Conservation (phyloP, 2,329 filamentous ascomycete species). For the Didymella keratinophila region DNA sequence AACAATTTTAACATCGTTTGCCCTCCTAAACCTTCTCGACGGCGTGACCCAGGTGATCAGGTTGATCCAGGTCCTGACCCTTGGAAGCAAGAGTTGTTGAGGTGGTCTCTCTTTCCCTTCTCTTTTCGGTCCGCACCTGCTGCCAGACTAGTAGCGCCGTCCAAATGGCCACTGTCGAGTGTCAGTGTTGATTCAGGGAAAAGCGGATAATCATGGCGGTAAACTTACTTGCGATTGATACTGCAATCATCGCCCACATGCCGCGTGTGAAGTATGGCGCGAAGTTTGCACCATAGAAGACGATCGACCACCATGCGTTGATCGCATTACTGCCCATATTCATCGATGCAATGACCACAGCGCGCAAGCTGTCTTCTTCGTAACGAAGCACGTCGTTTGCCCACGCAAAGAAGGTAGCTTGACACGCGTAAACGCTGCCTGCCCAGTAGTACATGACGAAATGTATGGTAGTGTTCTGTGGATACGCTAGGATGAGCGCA, state of each 20-base stretch:
- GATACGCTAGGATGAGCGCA: slow-evolving; percentile 65
- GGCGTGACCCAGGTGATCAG: slow-evolving; percentile 9
- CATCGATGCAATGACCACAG: slow-evolving; percentile 75
- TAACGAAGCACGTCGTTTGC: slow-evolving; percentile 74
- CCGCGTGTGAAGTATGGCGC: slow-evolving; percentile 72
- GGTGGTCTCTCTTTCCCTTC: slow-evolving; percentile 28
- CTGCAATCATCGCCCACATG: slow-evolving; percentile 78
- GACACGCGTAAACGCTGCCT: slow-evolving; percentile 73
- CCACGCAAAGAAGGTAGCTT: slow-evolving; percentile 79
- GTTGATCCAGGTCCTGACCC: slow-evolving; percentile 19
- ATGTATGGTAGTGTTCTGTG: slow-evolving; percentile 61
- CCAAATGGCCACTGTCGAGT: slow-evolving; percentile 61
- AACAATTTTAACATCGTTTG: not conserved
- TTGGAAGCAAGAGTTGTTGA: slow-evolving; percentile 14
- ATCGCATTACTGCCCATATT: slow-evolving; percentile 73
- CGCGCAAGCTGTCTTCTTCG: slow-evolving; percentile 69
- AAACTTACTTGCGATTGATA: slow-evolving; percentile 59
- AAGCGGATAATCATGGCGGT: not conserved
- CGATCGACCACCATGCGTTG: slow-evolving; percentile 76
- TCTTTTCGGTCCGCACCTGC: slow-evolving; percentile 52
- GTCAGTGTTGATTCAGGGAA: slow-evolving; percentile 7
- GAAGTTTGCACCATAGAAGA: slow-evolving; percentile 73
- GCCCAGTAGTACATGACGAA: slow-evolving; percentile 76
- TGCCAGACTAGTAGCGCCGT: slow-evolving; percentile 62
- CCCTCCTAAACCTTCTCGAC: slow-evolving; percentile 20